A percentile compares a stretch with the other conserved stretches of the same genome.
Conservation (phyloP, 805 yeast species). For the Torulaspora franciscae region DNA sequence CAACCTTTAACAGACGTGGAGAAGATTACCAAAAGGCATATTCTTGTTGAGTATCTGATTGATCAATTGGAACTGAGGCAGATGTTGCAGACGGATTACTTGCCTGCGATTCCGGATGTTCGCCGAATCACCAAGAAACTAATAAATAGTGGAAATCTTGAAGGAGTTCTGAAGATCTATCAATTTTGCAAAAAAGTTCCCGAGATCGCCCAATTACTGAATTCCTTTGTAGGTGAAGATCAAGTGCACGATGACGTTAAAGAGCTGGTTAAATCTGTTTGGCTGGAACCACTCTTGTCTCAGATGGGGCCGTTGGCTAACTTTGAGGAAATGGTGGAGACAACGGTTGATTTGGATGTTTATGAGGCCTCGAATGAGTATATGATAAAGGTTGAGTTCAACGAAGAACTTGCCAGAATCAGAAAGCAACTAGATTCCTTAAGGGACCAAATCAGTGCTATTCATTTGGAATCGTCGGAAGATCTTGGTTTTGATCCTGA, state of each 20-base stretch:
- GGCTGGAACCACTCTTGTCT: slow-evolving; percentile 54
- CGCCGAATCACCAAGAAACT: slow-evolving; percentile 70
- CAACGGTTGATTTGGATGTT: slow-evolving; percentile 83
- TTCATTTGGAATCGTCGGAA: slow-evolving; percentile 63
- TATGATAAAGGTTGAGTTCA: slow-evolving; percentile 84
- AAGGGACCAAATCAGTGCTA: slow-evolving; percentile 49
- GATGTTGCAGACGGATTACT: slow-evolving; percentile 58
- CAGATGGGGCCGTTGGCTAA: slow-evolving; percentile 52
- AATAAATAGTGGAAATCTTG: slow-evolving; percentile 55
- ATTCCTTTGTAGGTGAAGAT: slow-evolving; percentile 38
- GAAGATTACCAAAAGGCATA: slow-evolving; percentile 63
- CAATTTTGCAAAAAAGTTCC: slow-evolving; percentile 74
- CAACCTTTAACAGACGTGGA: slow-evolving; percentile 75
- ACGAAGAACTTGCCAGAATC: slow-evolving; percentile 62
- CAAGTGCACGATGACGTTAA: slow-evolving; percentile 21
- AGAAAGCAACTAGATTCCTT: slow-evolving; percentile 53
- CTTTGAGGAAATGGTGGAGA: slow-evolving; percentile 81
- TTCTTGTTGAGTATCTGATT: slow-evolving; percentile 67
- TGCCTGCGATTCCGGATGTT: slow-evolving; percentile 77
- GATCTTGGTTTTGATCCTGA: slow-evolving; percentile 78
- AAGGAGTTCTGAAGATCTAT: slow-evolving; percentile 84
- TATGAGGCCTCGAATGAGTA: slow-evolving; percentile 71
- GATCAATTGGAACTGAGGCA: slow-evolving; percentile 64
- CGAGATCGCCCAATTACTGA: slow-evolving; percentile 52
- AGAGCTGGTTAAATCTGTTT: slow-evolving; percentile 43